Conservation (phyloP, 2,329 filamentous ascomycete species). For the Scytalidium sp. region DNA sequence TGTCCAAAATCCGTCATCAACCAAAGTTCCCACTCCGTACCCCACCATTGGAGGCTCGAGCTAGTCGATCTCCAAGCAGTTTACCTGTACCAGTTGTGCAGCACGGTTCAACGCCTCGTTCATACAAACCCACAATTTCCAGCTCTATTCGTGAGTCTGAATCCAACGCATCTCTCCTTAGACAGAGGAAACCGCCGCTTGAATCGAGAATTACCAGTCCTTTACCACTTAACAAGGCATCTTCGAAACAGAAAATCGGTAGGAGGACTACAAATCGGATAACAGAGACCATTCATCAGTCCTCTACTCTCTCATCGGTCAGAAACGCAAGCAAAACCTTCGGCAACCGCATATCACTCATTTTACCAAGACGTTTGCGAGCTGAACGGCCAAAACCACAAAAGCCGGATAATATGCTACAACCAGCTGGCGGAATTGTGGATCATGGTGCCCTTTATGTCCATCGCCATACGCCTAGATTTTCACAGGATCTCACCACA, state of each 20-base stretch:
- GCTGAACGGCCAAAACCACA: not conserved
- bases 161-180: not conserved
- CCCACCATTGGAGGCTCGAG: not conserved
- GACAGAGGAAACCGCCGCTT: not conserved
- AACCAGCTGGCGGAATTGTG: not conserved
- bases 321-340: not conserved
- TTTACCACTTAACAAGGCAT: not conserved
- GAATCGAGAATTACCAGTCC: not conserved
- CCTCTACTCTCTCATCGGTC: not conserved
- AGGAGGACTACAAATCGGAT: not conserved
- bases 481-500: too few relatives aligned
- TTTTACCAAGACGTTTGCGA: not conserved
- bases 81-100: not conserved
- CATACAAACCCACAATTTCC: not conserved
- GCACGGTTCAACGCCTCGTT: not conserved
- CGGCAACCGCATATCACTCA: not conserved
- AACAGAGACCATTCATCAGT: not conserved
- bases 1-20: not conserved
- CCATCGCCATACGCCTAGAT: not conserved
- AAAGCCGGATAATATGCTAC: not conserved
- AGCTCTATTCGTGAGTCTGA: not conserved
- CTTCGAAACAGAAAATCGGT: not conserved
- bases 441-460: not conserved
- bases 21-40: not conserved
- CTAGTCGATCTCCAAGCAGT: not conserved